Conservation (phyloP, 179 eudicot species). For the Spinacia oleracea region DNA sequence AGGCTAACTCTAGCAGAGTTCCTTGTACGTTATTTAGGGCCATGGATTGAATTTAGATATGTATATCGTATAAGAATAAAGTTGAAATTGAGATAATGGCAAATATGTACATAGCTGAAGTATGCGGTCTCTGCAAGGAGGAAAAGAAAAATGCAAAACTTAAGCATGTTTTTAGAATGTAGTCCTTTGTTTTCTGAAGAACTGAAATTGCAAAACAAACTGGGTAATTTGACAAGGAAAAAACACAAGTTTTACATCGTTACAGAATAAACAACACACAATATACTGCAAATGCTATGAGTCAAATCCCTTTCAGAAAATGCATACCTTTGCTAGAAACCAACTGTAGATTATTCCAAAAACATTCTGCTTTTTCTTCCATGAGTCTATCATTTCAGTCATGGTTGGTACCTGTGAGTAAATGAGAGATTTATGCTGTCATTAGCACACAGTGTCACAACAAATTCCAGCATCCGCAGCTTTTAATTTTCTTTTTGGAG, state of each 20-base stretch:
- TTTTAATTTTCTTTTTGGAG: too few species aligned
- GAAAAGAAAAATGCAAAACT: not conserved
- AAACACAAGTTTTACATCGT: not conserved
- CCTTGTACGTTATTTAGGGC: not conserved
- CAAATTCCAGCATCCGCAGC: not conserved
- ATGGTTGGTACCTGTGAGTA: constrained; percentile 65
- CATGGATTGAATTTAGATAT: not conserved
- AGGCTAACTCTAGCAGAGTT: not conserved
- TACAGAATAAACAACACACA: not conserved
- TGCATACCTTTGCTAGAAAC: constrained; percentile 86
- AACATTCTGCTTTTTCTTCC: constrained; percentile 75
- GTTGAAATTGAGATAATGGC: not conserved
- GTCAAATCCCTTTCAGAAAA: not conserved
- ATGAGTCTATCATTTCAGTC: constrained; percentile 78
- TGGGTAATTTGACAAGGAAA: not conserved
- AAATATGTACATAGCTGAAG: not conserved
- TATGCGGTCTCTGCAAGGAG: not conserved
- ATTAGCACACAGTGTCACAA: not conserved
- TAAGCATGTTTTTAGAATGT: not conserved
- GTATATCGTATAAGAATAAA: not conserved
- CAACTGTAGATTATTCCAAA: constrained; percentile 85
- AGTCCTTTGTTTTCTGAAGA: not conserved
- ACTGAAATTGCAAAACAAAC: not conserved
- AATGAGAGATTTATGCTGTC: not conserved
- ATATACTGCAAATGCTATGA: not conserved